A percentile compares a stretch with the other conserved stretches of the same genome.
Evolutionary conservation across 352 stramenopile genomes (phyloP).

Genomic region (Phytophthora palmivora): DNA sequence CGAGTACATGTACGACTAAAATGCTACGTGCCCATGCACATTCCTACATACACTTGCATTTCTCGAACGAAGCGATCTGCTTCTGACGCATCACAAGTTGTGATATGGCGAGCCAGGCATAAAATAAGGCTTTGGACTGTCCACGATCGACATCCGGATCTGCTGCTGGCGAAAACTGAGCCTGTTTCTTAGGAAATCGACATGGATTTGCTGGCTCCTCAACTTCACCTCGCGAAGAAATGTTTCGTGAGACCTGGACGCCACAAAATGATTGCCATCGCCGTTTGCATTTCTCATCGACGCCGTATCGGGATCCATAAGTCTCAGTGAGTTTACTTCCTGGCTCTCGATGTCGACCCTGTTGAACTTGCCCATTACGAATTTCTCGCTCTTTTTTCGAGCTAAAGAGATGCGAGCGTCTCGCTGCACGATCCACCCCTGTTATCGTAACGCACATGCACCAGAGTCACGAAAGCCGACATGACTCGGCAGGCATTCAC

Average conservation of each 20-base stretch:
- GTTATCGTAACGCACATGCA: too few relatives aligned
- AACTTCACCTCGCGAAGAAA: constrained; percentile 30
- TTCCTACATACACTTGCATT: not conserved
- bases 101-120: constrained; percentile 5
- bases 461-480: constrained; percentile 1
- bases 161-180: constrained; percentile 30
- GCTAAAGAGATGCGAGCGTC: constrained; percentile 19
- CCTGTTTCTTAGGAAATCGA: constrained; percentile 28
- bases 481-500: not conserved
- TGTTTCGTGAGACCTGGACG: constrained; percentile 1
- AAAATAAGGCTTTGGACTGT: constrained; percentile 8
- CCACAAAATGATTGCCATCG: not conserved
- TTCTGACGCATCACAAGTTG: constrained; percentile 18
- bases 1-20: too few relatives aligned
- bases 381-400: constrained; percentile 20
- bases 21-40: not conserved
- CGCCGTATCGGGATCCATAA: too few relatives aligned
- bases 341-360: constrained; percentile 13
- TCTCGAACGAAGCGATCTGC: too few relatives aligned
- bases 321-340: too few relatives aligned
- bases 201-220: constrained; percentile 24
- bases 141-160: constrained; percentile 24
- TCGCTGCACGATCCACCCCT: constrained; percentile 19
- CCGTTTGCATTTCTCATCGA: constrained; percentile 14
- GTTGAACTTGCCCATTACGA: constrained; percentile 17